Percentiles rank a stretch among this genome's conserved stretches.
Conservation (phyloP, 768 basidiomycete species). For the Russula compacta region DNA sequence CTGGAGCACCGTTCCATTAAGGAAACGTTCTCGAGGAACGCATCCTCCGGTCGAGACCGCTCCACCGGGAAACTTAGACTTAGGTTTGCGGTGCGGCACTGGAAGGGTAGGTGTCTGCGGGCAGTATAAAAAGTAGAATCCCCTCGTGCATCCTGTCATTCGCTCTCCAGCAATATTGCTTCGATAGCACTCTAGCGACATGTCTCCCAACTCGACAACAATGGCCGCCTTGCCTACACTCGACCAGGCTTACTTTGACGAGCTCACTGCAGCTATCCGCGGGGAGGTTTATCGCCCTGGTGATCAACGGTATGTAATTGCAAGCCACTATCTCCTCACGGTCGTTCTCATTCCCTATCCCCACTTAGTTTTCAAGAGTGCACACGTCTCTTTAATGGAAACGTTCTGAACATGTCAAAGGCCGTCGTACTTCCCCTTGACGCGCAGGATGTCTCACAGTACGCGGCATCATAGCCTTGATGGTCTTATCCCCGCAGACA, state of each 20-base stretch:
- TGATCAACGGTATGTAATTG: constrained; percentile 9
- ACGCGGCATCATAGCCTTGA: not conserved
- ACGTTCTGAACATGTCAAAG: constrained; percentile 48
- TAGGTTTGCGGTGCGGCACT: not conserved
- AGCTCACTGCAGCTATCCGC: constrained; percentile 11
- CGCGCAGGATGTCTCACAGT: constrained; percentile 77
- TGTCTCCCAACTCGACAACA: not conserved
- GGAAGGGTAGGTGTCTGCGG: not conserved
- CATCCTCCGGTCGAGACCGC: constrained; percentile 1
- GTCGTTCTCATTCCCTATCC: not conserved
- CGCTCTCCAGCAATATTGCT: not conserved
- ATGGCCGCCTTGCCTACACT: constrained; percentile 4
- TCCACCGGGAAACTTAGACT: not conserved
- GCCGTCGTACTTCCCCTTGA: constrained; percentile 68
- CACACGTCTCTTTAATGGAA: constrained; percentile 60
- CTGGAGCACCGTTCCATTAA: constrained; percentile 1
- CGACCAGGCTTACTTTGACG: constrained; percentile 9
- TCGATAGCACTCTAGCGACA: not conserved
- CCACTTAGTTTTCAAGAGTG: constrained; percentile 13
- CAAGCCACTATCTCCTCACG: not conserved
- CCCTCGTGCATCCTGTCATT: not conserved
- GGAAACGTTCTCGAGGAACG: not conserved
- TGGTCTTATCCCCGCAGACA: not conserved
- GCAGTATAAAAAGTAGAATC: constrained; percentile 1
- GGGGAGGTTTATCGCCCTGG: constrained; percentile 16